phyloP scores from a whole-genome alignment of 371 early-diverging fungal species.

The Apophysomyces sp. region DNA sequence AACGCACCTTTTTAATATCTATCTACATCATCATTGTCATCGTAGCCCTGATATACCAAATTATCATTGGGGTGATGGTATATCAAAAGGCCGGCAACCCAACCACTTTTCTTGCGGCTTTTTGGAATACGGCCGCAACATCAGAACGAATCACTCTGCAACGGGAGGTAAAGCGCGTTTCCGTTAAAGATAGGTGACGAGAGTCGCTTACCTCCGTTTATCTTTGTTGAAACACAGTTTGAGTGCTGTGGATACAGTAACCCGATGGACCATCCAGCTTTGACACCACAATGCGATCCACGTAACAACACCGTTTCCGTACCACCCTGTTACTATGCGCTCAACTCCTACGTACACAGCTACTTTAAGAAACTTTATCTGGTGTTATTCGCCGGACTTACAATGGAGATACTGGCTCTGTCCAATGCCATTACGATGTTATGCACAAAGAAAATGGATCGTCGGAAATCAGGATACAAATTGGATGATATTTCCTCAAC shows the following conservation, averaged over 20 bases:
- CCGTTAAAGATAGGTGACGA: too few relatives aligned
- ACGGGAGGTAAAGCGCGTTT: neutral
- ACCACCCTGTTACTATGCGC: constrained; percentile 26
- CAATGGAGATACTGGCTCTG: constrained; percentile 38
- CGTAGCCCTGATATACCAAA: constrained; percentile 35
- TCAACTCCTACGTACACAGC: constrained; percentile 20
- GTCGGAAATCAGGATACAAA: constrained; percentile 45
- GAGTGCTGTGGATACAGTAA: constrained; percentile 46
- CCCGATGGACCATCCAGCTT: constrained; percentile 23
- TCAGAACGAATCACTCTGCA: constrained; percentile 25
- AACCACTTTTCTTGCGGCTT: constrained; percentile 22
- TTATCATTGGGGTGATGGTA: constrained; percentile 40
- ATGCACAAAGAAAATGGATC: constrained; percentile 29
- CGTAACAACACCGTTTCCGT: constrained; percentile 8
- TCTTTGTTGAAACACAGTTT: constrained; percentile 30
- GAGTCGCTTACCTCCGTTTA: neutral
- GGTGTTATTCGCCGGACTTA: constrained; percentile 39
- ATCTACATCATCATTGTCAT: constrained; percentile 40
- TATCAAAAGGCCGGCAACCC: constrained; percentile 39
- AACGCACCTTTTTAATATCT: constrained; percentile 24
- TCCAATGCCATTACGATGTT: constrained; percentile 44
- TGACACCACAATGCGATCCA: constrained; percentile 25
- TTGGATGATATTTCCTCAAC: constrained; percentile 31
- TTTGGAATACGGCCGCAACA: constrained; percentile 30
- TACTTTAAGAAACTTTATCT: constrained; percentile 37